These are phyloP conservation scores for Ceratobasidium sp. DNA, from an alignment of 1,284 basidiomycete genomes.

Conservation along the genomic window DNA sequence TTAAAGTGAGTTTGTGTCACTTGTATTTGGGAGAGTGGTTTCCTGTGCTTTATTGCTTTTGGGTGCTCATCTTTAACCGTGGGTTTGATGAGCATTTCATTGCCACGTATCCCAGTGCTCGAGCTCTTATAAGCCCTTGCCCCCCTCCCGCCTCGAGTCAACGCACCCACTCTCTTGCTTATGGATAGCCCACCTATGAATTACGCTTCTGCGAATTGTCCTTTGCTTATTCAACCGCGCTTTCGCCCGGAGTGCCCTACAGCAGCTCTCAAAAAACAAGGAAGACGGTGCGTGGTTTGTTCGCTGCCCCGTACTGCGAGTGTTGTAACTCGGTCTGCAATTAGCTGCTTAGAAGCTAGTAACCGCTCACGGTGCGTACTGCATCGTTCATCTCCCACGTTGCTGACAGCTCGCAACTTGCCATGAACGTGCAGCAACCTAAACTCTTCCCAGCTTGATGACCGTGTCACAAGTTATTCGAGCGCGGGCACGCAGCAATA, in stretches of 20 bases:
- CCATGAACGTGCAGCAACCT: background rate
- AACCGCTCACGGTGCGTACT: background rate
- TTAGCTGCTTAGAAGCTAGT: conserved; percentile 13
- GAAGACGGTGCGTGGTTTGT: background rate
- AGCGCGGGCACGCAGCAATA: background rate
- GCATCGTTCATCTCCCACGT: no score
- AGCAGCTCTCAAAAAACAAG: background rate
- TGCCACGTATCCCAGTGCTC: no score
- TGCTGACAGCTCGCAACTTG: background rate
- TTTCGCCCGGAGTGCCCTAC: background rate
- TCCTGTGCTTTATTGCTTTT: no score
- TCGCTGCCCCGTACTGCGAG: background rate
- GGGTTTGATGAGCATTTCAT: no score
- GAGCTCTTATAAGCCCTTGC: no score
- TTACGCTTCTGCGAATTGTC: background rate
- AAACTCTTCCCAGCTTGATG: background rate
- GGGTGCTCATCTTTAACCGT: no score
- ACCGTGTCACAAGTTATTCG: background rate
- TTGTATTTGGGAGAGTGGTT: no score
- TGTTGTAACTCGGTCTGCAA: background rate
- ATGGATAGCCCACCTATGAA: no score
- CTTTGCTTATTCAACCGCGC: background rate
- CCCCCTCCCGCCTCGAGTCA: no score
- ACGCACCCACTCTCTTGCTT: no score
- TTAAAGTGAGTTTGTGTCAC: no score